Base-by-base conservation (phyloP, 805 yeast genomes). In the Saturnispora bothae region DNA sequence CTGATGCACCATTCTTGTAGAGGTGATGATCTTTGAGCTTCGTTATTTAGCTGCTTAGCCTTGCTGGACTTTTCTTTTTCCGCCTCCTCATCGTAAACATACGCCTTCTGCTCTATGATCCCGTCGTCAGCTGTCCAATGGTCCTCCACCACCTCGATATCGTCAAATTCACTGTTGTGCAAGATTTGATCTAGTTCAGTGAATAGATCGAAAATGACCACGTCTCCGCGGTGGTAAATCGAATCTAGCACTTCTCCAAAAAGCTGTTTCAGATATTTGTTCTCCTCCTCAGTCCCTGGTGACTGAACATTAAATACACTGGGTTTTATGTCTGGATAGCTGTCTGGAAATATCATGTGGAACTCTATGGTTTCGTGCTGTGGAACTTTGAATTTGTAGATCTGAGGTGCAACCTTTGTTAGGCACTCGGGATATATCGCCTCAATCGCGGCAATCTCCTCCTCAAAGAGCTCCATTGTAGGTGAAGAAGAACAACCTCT, bases 351-450 rank as follows among this genome's bases (percentile, higher is more conserved):
- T 20, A 81, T 73, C 43, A 89, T 54, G 46, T 80, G 78, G n/a
- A 84, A 60, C 3, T 57, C 56, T 33, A 80, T 65, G 26, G 68
- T 67, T 36, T 73, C 76, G 48, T 79, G 80, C 38, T 76, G 73
- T 0, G 95, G 85, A 1, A 74, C 57, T 19, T 60, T 59, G 12
- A 80, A 63, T 32, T 69, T 69, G 42, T 65, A 65, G 3, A 69
- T 52, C 14, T 59, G 59, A 0, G 65, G 60, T 3, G 59, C 66
- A 6, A 68, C 37, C 19, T 48, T 49, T 3, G 59, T 57, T 26
- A 76, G 54, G 29, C 74, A 65, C 13, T 68, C 82, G 1, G 95
- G 96, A 52, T 75, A 89, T 10, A 92, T 89, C 3, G 96, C 92
- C 40, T 83, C 81, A 9, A 89, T 76, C 10, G 95, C 89, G 28